These are phyloP conservation scores for Saccharata proteae DNA, from an alignment of 2,329 filamentous ascomycete species.

Conservation along the genomic window DNA sequence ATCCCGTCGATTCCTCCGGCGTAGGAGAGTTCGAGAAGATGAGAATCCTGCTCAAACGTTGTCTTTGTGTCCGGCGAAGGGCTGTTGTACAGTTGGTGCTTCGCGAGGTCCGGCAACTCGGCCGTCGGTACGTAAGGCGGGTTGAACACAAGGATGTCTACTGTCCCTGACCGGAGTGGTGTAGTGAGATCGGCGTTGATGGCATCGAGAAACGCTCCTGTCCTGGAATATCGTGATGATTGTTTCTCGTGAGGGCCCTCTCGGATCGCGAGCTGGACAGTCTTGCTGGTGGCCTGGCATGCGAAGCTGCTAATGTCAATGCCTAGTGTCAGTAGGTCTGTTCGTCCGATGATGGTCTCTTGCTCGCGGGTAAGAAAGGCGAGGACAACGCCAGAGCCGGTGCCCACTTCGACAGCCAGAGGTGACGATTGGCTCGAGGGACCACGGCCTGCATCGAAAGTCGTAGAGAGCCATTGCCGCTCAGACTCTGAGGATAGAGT, in stretches of 20 bases:
- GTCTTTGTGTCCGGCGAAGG: constrained; percentile 13
- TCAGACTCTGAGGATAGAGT: constrained; percentile 66
- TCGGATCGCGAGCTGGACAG: constrained; percentile 43
- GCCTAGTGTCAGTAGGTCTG: constrained; percentile 57
- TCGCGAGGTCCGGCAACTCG: constrained; percentile 49
- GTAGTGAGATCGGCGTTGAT: constrained; percentile 58
- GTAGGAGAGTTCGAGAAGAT: constrained; percentile 74
- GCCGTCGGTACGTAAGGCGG: constrained; percentile 91
- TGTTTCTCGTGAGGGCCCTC: constrained; percentile 12
- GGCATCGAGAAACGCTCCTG: constrained; percentile 47
- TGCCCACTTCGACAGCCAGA: constrained; percentile 73
- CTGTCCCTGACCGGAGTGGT: constrained; percentile 43
- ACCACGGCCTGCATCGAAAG: constrained; percentile 42
- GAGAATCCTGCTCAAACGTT: constrained; percentile 66
- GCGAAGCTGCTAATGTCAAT: constrained; percentile 80
- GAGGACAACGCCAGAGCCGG: constrained; percentile 88
- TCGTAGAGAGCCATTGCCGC: constrained; percentile 51
- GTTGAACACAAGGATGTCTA: constrained; percentile 91
- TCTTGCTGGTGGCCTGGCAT: constrained; percentile 61
- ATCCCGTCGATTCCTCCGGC: constrained; percentile 85
- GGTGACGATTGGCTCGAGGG: constrained; percentile 19
- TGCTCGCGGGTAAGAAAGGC: constrained; percentile 76
- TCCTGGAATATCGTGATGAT: background rate
- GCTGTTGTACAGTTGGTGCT: constrained; percentile 18
- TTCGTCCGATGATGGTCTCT: constrained; percentile 56